phyloP scores from a whole-genome alignment of 352 stramenopile genomes.

The Pythium inflatum region DNA sequence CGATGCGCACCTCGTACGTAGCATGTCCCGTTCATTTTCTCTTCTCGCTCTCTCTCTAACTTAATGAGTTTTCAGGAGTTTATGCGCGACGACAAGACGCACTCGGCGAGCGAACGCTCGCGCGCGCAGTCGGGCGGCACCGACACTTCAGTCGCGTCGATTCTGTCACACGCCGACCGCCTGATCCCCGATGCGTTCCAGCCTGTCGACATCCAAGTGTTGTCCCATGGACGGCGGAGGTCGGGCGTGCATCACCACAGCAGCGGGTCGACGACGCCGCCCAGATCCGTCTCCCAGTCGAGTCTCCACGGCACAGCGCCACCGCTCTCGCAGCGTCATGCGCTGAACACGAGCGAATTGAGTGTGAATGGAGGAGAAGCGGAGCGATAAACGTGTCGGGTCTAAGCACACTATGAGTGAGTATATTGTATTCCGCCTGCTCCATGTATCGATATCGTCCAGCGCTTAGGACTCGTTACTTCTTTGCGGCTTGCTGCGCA shows the following conservation, averaged over 20 bases:
- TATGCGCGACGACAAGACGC: slow-evolving; percentile 29
- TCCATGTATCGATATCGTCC: background rate
- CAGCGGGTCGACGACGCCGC: slow-evolving; percentile 23
- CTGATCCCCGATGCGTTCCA: slow-evolving; percentile 41
- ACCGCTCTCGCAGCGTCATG: slow-evolving; percentile 15
- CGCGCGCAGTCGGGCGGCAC: slow-evolving; percentile 31
- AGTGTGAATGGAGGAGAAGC: slow-evolving; percentile 15
- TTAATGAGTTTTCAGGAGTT: slow-evolving; percentile 22
- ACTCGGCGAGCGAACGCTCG: slow-evolving; percentile 29
- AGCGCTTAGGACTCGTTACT: slow-evolving; percentile 10
- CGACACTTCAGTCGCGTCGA: slow-evolving; percentile 39
- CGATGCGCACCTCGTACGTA: slow-evolving; percentile 34
- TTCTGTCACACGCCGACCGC: slow-evolving; percentile 33
- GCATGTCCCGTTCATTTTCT: background rate
- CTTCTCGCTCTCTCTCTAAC: background rate
- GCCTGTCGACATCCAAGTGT: slow-evolving; percentile 43
- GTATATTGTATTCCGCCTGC: background rate
- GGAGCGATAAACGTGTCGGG: background rate
- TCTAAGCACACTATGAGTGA: background rate
- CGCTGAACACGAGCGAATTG: background rate
- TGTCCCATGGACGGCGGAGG: slow-evolving; percentile 30
- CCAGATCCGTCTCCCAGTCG: slow-evolving; percentile 21
- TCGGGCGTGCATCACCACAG: slow-evolving; percentile 30
- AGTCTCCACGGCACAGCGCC: background rate
- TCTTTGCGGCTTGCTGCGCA: slow-evolving; percentile 16